Percentiles rank a stretch among this genome's conserved stretches.
Conservation (phyloP, 2,329 filamentous ascomycete genomes). For the Neopestalotiopsis sp. region DNA sequence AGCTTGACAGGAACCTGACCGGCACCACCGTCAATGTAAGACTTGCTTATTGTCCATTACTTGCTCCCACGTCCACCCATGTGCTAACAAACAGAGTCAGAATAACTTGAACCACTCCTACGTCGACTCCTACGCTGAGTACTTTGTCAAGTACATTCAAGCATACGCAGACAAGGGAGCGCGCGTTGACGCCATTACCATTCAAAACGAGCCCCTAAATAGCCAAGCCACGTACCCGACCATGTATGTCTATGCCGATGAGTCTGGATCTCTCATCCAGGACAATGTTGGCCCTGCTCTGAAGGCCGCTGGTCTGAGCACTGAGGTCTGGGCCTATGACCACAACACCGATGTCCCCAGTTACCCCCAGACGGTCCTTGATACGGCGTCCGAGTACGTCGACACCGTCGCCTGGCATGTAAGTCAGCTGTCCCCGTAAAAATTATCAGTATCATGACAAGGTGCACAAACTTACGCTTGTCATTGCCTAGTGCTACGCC, state of each 20-base stretch:
- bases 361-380: constrained; percentile 45
- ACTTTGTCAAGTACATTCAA: constrained; percentile 48
- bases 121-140: constrained; percentile 39
- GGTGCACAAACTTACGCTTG: not conserved
- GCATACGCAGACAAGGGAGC: constrained; percentile 41
- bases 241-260: constrained; percentile 43
- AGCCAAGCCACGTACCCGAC: constrained; percentile 42
- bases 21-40: constrained; percentile 20
- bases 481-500: constrained; percentile 39
- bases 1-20: constrained; percentile 34
- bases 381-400: constrained; percentile 36
- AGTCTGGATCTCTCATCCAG: constrained; percentile 42
- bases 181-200: constrained; percentile 46
- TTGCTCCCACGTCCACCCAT: not conserved
- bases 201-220: constrained; percentile 51
- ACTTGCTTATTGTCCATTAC: not conserved
- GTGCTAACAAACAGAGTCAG: constrained; percentile 19
- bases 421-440: not conserved
- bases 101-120: constrained; percentile 46
- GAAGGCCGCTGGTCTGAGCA: constrained; percentile 42
- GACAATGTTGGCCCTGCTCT: constrained; percentile 45
- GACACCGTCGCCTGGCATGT: constrained; percentile 43
- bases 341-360: constrained; percentile 43
- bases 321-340: constrained; percentile 52
- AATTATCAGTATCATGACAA: not conserved